phyloP scores from a whole-genome alignment of 1,139 yeast species.

The Saccharomyces hybrid region DNA sequence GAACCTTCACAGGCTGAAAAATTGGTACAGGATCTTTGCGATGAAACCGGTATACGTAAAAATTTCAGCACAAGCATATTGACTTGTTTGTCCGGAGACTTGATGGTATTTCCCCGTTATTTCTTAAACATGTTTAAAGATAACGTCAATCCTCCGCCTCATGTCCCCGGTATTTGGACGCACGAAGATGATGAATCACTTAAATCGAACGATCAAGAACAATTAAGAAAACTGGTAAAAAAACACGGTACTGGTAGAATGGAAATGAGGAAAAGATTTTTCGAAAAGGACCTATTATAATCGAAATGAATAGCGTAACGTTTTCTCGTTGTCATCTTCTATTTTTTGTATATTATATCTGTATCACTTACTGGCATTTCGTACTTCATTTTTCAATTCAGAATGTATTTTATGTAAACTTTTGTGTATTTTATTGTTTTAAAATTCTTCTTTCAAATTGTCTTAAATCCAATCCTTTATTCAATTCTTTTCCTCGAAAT shows the following conservation, averaged over 20 bases:
- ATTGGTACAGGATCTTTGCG: slow-evolving; percentile 37
- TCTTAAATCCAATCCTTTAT: too few relatives aligned
- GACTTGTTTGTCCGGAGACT: slow-evolving; percentile 45
- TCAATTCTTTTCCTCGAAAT: too few relatives aligned
- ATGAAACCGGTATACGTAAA: slow-evolving; percentile 40
- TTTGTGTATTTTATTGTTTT: neutral
- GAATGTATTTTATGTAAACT: neutral
- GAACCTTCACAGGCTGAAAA: slow-evolving; percentile 40
- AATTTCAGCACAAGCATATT: slow-evolving; percentile 41
- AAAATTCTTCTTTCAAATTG: neutral
- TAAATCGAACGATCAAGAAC: slow-evolving; percentile 30
- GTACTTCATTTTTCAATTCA: neutral
- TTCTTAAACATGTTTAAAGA: slow-evolving; percentile 39
- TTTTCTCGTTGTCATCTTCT: too few relatives aligned
- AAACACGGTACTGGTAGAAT: slow-evolving; percentile 37
- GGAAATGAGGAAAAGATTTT: slow-evolving; percentile 35
- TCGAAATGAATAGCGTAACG: neutral
- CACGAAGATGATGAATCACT: slow-evolving; percentile 39
- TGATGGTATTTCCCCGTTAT: slow-evolving; percentile 40
- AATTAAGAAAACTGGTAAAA: slow-evolving; percentile 28
- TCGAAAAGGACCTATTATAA: slow-evolving; percentile 31
- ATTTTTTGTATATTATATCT: neutral
- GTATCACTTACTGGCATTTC: neutral
- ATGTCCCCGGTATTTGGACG: slow-evolving; percentile 47
- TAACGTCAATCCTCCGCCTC: slow-evolving; percentile 39